Evolutionary conservation across 176 grass and related monocot genomes (phyloP).

Genomic region (Puccinellia tenuiflora): DNA sequence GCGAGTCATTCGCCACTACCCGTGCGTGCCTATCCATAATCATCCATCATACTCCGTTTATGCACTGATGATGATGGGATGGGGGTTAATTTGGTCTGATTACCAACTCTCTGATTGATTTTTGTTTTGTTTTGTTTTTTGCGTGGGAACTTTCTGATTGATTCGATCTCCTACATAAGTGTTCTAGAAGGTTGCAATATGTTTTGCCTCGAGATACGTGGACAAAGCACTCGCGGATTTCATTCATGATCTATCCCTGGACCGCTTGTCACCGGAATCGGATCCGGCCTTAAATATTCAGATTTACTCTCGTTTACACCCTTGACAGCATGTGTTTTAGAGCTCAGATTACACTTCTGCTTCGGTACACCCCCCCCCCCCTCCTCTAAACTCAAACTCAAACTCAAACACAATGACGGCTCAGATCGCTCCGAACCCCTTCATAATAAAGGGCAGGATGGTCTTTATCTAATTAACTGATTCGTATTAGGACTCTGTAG

Average conservation of each 20-base stretch:
- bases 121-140: too few relatives aligned
- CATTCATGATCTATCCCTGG: neutral
- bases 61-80: neutral
- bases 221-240: neutral
- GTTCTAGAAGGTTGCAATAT: neutral
- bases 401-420: too few relatives aligned
- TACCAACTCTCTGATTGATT: neutral
- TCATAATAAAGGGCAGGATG: too few relatives aligned
- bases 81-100: neutral
- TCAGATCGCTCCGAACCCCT: too few relatives aligned
- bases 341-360: neutral
- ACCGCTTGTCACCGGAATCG: neutral
- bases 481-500: too few relatives aligned
- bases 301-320: neutral
- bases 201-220: neutral
- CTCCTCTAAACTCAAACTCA: too few relatives aligned
- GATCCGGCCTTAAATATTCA: neutral
- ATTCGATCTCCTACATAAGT: neutral
- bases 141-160: neutral
- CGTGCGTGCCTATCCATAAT: conserved; percentile 11
- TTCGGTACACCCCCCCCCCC: too few relatives aligned
- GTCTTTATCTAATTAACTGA: too few relatives aligned
- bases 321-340: neutral
- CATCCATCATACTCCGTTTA: neutral
- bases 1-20: conserved; percentile 29